Evolutionary conservation across 2,329 filamentous ascomycete species (phyloP), one percentile per base, ranked within the genome.

Genomic region (Ilyonectria destructans): DNA sequence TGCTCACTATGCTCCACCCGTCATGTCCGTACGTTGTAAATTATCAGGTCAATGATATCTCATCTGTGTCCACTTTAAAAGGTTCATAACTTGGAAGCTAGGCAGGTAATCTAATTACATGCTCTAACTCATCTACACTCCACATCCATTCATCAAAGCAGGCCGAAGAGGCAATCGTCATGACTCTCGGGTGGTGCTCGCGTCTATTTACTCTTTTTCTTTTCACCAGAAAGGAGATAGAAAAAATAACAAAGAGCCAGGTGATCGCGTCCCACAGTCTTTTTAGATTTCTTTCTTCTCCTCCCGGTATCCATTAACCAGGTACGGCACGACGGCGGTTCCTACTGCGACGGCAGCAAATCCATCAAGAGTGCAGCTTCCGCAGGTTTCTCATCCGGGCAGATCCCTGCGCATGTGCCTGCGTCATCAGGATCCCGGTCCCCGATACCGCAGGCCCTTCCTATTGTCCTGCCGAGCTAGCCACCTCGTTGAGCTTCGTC

Each of bases 401-500:
- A 12, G 70, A 71, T 21, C 61, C 52, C 46, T 56, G 49, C 15
- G 48, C 54, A 17, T 37, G 17, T 15, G 26, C 49, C 48, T 56
- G 59, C 59, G 56, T 54, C 55, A 54, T 59, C 54, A 40, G 40
- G 37, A 49, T 33, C 49, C 37, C 58, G 62, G 46, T 49, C 48
- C 58, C 60, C 45, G 45, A 64, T 52, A 46, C 26, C 49, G 56
- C 58, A 65, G 58, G 66, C 29, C 43, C 54, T 63, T 65, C 65
- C 73, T 79, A 79, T 69, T 79, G 75, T 58, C 68, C 72, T 46
- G 81, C 79, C 46, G 78, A 71, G 58, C 72, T 79, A 52, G 84
- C 87, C 60, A 90, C 79, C 74, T 88, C 84, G 66, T 87, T 85
- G 9, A 90, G 81, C 79, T 89, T 90, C 8, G 75, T 75, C 79